These are phyloP conservation scores for Dioscorea cayenensis DNA, from an alignment of 116 monocot species.

Conservation along the genomic window DNA sequence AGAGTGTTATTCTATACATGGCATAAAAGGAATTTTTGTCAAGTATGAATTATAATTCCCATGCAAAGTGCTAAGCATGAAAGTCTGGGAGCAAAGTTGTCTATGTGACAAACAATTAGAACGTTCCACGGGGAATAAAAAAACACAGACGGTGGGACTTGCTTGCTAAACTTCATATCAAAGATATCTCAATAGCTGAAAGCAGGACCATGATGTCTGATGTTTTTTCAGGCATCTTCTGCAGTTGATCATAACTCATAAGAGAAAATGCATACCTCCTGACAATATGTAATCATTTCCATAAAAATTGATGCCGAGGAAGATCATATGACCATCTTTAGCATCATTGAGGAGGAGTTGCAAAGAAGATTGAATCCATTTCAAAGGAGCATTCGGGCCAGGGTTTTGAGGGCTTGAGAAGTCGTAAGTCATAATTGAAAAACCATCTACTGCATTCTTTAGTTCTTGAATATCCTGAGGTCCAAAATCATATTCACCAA, in stretches of 20 bases:
- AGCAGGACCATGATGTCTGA: too few species aligned
- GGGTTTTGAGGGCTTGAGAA: slow-evolving; percentile 79
- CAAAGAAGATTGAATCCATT: slow-evolving; percentile 63
- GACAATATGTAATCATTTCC: slow-evolving; percentile 85
- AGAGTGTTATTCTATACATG: too few species aligned
- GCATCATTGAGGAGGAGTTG: slow-evolving; percentile 49
- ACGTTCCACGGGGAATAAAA: too few species aligned
- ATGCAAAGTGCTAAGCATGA: too few species aligned
- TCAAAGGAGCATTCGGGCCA: slow-evolving; percentile 88
- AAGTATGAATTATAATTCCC: too few species aligned
- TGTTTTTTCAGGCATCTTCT: too few species aligned
- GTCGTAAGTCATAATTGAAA: slow-evolving; percentile 98
- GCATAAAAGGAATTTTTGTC: too few species aligned
- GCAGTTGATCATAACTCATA: not conserved
- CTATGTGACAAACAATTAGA: too few species aligned
- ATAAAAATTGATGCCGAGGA: slow-evolving; percentile 93
- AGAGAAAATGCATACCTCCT: slow-evolving; percentile 37
- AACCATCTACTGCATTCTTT: slow-evolving; percentile 68
- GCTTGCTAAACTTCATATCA: too few species aligned
- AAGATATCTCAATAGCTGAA: not conserved
- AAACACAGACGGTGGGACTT: too few species aligned
- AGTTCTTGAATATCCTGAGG: slow-evolving; percentile 61
- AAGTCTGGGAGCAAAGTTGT: too few species aligned
- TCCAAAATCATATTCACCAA: slow-evolving; percentile 71
- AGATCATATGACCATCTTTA: slow-evolving; percentile 37